Base-by-base conservation (phyloP, 306 rosid species). In the Sindora glabra region DNA sequence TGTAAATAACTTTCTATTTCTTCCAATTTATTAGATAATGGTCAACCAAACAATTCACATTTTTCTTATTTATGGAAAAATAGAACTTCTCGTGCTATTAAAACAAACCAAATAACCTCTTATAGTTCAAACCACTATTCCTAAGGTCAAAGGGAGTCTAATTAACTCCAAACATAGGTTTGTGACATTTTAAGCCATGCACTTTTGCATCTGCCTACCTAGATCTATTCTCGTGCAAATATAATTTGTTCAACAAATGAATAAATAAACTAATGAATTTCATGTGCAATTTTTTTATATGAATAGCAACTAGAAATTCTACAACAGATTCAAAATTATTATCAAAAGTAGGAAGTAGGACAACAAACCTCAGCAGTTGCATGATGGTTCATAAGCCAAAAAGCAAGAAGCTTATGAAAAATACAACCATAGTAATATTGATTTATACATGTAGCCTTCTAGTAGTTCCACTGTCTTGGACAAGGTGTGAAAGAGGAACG, bases 381-480 rank as follows among this genome's bases (percentile, higher is more conserved):
- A 62, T 50, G 96, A 46, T 96, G 75, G 72, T 79, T 84, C 1
- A 86, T 70, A 56, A 92, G 90, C 77, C 89, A 95, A 76, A 92
- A 92, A 70, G 99, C 74, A 53, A 89, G 77, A 57, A 92, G 99
- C 75, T 92, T 96, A 14, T 92, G 96, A 62, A 92, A 80, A 74
- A 92, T 80, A 61, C 99, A 92, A 64, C 96, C 99, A 45, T 92
- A 92, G 66, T 92, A 92, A 61, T 81, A 71, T 77, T 92, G 99
- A 78, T 90, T 92, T 64, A 92, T 84, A 69, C 81, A 83, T 51
- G 99, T 76, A 10, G 48, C 94, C 99, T 79, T 85, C 94, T 53
- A 89, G 73, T 74, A 92, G 77, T 69, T 92, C 95, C 52, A 86
- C 95, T 19, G 96, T 92, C 80, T 92, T 92, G 46, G 95, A 83